phyloP scores from a whole-genome alignment of 1,284 basidiomycete species.

The Ganoderma sp. region DNA sequence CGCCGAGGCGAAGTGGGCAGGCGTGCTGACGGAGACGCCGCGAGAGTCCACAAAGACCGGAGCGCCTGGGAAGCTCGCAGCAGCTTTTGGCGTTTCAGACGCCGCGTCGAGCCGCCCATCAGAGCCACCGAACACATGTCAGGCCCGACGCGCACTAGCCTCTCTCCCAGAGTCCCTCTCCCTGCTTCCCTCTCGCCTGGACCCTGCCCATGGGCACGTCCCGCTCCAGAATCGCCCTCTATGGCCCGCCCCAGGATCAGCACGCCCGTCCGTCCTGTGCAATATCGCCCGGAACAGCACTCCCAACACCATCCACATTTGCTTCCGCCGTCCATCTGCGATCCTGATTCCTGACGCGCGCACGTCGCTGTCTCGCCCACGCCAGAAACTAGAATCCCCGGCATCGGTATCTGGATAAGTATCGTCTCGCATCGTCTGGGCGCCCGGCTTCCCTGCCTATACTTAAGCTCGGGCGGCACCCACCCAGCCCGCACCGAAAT shows the following conservation, averaged over 20 bases:
- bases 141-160: conserved; percentile 6
- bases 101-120: conserved; percentile 31
- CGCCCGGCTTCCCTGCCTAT: conserved; percentile 14
- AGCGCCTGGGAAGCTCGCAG: conserved; percentile 32
- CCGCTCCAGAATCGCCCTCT: conserved; percentile 12
- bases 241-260: conserved; percentile 18
- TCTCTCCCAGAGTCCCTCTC: neutral
- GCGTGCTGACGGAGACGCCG: conserved; percentile 12
- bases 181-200: neutral
- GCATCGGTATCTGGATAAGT: conserved; percentile 28
- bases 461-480: conserved; percentile 12
- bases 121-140: conserved; percentile 28
- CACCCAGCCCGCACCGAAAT: conserved; percentile 18
- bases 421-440: conserved; percentile 3
- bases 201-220: conserved; percentile 13
- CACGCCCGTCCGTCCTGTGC: conserved; percentile 8
- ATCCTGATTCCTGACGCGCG: conserved; percentile 22
- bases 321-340: conserved; percentile 34
- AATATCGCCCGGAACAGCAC: conserved; percentile 10
- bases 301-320: conserved; percentile 18
- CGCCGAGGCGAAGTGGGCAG: conserved; percentile 17
- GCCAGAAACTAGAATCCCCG: conserved; percentile 5
- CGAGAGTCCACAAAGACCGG: conserved; percentile 33
- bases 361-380: conserved; percentile 19
- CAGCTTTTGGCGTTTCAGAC: conserved; percentile 27